A percentile compares a stretch with the other conserved stretches of the same genome.
Conservation (phyloP, 768 basidiomycete genomes). For the Fistulinella prunicolor region DNA sequence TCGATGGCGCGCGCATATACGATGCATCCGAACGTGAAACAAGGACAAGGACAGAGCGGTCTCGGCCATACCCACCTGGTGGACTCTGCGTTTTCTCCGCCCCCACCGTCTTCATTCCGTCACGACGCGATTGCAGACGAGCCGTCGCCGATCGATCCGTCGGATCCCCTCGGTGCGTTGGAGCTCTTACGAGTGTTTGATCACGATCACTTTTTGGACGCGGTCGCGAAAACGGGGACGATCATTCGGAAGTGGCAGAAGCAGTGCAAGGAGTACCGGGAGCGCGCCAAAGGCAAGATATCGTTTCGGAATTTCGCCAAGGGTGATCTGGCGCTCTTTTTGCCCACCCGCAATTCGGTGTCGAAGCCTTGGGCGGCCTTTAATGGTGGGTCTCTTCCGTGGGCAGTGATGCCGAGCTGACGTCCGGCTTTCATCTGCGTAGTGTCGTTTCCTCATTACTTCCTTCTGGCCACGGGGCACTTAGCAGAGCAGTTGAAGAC, state of each 20-base stretch:
- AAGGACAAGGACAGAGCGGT: no score
- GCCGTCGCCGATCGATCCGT: constrained; percentile 74
- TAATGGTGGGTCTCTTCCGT: constrained; percentile 61
- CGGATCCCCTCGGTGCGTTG: constrained; percentile 67
- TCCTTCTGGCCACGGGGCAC: constrained; percentile 83
- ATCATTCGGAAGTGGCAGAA: constrained; percentile 97
- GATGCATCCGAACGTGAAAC: constrained; percentile 49
- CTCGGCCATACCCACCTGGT: no score
- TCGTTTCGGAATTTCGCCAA: constrained; percentile 94
- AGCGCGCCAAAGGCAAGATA: constrained; percentile 94
- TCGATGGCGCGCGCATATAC: constrained; percentile 57
- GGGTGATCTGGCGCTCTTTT: constrained; percentile 92
- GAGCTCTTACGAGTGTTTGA: constrained; percentile 73
- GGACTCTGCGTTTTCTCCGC: constrained; percentile 49
- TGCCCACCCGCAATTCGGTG: constrained; percentile 92
- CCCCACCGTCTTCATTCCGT: constrained; percentile 40
- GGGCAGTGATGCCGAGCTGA: background rate
- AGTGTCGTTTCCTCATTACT: constrained; percentile 98
- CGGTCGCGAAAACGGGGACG: constrained; percentile 74
- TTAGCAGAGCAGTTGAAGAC: constrained; percentile 87
- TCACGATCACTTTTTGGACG: constrained; percentile 82
- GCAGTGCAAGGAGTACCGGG: constrained; percentile 93
- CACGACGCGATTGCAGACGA: constrained; percentile 52
- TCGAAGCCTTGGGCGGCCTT: constrained; percentile 98
- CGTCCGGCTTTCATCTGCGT: background rate